Evolutionary conservation across 352 stramenopile species (phyloP).

Genomic region (Globisporangium apiculatum): DNA sequence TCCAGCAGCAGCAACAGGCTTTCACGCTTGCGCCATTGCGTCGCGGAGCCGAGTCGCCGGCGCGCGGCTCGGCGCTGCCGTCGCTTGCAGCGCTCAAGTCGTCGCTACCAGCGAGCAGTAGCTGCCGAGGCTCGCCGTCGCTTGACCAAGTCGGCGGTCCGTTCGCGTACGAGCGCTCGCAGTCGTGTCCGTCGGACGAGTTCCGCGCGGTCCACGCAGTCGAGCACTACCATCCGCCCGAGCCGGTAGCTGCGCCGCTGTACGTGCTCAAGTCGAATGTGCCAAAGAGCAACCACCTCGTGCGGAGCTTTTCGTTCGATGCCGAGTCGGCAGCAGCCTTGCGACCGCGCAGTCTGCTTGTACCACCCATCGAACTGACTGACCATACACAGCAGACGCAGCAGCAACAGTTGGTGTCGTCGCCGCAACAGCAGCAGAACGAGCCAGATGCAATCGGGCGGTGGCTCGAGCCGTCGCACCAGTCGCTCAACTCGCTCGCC

Average conservation of each 20-base stretch:
- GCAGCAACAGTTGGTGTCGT: slow-evolving; percentile 14
- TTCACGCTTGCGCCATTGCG: slow-evolving; percentile 22
- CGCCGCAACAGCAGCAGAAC: background rate
- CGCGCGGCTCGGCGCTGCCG: slow-evolving; percentile 15
- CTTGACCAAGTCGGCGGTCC: slow-evolving; percentile 46
- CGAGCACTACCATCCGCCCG: slow-evolving; percentile 1
- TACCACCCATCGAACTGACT: slow-evolving; percentile 12
- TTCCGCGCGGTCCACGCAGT: background rate
- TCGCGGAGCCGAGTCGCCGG: slow-evolving; percentile 3
- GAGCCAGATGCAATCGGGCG: slow-evolving; percentile 10
- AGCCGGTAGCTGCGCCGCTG: slow-evolving; percentile 9
- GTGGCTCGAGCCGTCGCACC: slow-evolving; percentile 12
- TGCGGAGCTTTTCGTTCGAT: slow-evolving; percentile 61
- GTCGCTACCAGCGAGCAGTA: slow-evolving; percentile 16
- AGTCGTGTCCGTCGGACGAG: slow-evolving; percentile 68
- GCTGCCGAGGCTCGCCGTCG: background rate
- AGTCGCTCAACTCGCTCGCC: slow-evolving; percentile 41
- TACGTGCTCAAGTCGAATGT: slow-evolving; percentile 20
- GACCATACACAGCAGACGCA: slow-evolving; percentile 18
- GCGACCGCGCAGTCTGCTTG: slow-evolving; percentile 15
- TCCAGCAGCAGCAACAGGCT: slow-evolving; percentile 11
- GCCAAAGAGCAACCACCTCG: slow-evolving; percentile 26
- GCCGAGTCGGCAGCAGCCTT: slow-evolving; percentile 21
- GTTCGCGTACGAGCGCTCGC: slow-evolving; percentile 53
- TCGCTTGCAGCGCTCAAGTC: slow-evolving; percentile 15